Evolutionary conservation across 2,329 filamentous ascomycete species (phyloP).

Genomic region (Claviceps pazoutovae): DNA sequence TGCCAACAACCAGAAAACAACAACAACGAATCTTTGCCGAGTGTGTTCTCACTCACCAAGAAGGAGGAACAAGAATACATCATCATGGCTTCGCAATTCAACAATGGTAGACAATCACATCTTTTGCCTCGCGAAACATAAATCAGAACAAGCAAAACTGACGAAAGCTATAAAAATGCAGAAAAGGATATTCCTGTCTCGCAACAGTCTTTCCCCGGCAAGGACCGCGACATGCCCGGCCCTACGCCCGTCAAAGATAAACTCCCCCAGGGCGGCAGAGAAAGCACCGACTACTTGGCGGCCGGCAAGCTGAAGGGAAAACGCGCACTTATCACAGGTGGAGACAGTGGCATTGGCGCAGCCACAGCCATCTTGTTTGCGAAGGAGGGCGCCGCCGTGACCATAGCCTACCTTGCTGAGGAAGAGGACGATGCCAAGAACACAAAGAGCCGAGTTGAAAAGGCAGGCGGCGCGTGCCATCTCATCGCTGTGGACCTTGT

Average conservation of each 20-base stretch:
- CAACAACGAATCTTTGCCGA: not conserved
- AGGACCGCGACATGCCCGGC: conserved; percentile 10
- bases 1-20: not conserved
- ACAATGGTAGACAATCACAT: not conserved
- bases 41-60: not conserved
- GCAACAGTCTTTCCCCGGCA: conserved; percentile 11
- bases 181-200: conserved; percentile 37
- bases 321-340: conserved; percentile 67
- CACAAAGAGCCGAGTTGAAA: conserved; percentile 57
- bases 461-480: conserved; percentile 50
- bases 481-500: conserved; percentile 51
- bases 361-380: conserved; percentile 64
- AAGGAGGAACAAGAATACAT: not conserved
- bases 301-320: conserved; percentile 64
- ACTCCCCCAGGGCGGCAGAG: conserved; percentile 32
- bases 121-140: not conserved
- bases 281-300: conserved; percentile 46
- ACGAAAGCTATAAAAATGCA: not conserved
- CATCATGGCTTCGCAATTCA: not conserved
- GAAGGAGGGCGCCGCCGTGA: conserved; percentile 62
- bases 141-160: not conserved
- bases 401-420: conserved; percentile 60
- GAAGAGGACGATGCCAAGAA: conserved; percentile 66
- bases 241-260: conserved; percentile 6
- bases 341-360: conserved; percentile 29